Evolutionary conservation across 2,329 filamentous ascomycete genomes (phyloP), one percentile per base, ranked within the genome.

Genomic region (Beauveria caledonica): DNA sequence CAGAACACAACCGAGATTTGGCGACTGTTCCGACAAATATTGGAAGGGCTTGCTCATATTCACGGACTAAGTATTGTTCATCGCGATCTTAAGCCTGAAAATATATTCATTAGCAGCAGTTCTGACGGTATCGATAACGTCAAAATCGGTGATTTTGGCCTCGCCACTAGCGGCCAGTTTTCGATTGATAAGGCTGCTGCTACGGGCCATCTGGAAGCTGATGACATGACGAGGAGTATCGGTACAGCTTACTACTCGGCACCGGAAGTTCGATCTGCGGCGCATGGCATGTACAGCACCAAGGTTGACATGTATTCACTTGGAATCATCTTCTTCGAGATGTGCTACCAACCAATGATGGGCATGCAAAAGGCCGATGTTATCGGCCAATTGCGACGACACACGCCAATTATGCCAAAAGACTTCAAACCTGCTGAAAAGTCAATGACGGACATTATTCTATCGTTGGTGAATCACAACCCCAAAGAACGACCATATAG

Each of bases 261-360:
- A 0, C 94, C 94, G 0, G 94, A 99, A 72, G 84, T 99, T 60
- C 86, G 89, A 62, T 91, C 90, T 1, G 83, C 83, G 6, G 86
- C 86, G 6, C 82, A 82, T 36, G 88, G 88, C 3, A 86, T 86
- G 63, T 97, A 97, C 71, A 95, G 90, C 62, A 87, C 90, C 61
- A 97, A 97, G 73, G 92, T 97, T 1, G 94, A 99, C 82, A 97
- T 99, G 93, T 99, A 94, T 71, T 97, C 93, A 0, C 80, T 99
- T 46, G 94, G 94, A 0, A 89, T 99, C 64, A 97, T 99, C 61
- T 96, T 99, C 75, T 97, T 97, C 66, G 94, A 99, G 73, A 99
- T 99, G 94, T 95, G 89, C 68, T 92, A 86, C 64, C 74, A 78
- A 39, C 79, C 84, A 0, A 82, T 87, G 74, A 78, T 86, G 70